Evolutionary conservation across 2,329 filamentous ascomycete species (phyloP).

Genomic region (Arthrinium puccinioides): DNA sequence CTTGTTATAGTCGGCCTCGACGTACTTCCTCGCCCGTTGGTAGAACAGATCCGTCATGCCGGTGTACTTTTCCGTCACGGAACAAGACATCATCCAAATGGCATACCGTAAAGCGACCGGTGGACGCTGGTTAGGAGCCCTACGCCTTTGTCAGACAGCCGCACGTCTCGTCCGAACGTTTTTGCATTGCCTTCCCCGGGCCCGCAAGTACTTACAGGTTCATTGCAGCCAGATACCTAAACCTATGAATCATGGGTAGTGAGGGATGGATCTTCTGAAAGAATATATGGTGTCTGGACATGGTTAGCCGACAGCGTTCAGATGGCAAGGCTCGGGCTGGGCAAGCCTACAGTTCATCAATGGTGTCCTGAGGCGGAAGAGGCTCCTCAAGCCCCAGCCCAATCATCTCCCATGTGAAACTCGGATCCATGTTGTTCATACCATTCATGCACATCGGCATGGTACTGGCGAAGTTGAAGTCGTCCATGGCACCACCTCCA

Average conservation of each 20-base stretch:
- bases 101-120: slow-evolving; percentile 86
- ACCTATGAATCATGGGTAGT: slow-evolving; percentile 81
- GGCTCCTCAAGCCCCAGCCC: slow-evolving; percentile 53
- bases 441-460: slow-evolving; percentile 34
- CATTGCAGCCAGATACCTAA: slow-evolving; percentile 81
- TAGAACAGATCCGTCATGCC: slow-evolving; percentile 85
- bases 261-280: slow-evolving; percentile 88
- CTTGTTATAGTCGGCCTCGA: slow-evolving; percentile 83
- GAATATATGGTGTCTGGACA: slow-evolving; percentile 65
- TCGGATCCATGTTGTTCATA: slow-evolving; percentile 43
- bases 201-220: slow-evolving; percentile 50
- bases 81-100: slow-evolving; percentile 92
- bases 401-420: slow-evolving; percentile 74
- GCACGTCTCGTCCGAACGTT: slow-evolving; percentile 1
- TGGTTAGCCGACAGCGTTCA: too few relatives aligned
- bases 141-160: slow-evolving; percentile 25
- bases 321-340: slow-evolving; percentile 13
- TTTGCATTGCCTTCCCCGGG: neutral
- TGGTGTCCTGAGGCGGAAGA: slow-evolving; percentile 49
- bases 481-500: too few relatives aligned
- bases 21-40: slow-evolving; percentile 78
- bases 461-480: slow-evolving; percentile 48
- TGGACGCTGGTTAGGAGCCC: slow-evolving; percentile 74
- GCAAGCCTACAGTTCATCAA: slow-evolving; percentile 69
- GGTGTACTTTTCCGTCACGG: slow-evolving; percentile 73